A percentile compares a stretch with the other conserved stretches of the same genome.
phyloP scores from a whole-genome alignment of 2,329 filamentous ascomycete species.

The Cladosporium sp. region DNA sequence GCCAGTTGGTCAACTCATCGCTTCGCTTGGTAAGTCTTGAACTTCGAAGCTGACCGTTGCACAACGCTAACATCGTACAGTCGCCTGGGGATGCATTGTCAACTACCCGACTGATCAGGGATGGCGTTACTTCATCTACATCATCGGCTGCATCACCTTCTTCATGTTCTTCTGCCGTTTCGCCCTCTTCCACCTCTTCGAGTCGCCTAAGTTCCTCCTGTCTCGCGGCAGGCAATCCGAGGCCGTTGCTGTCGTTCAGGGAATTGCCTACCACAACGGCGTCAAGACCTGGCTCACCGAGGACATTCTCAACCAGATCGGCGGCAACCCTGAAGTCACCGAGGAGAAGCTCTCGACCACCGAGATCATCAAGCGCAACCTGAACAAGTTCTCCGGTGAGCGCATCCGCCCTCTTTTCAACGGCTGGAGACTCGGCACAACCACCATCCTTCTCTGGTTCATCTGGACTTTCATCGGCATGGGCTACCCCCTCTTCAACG shows the following conservation, averaged over 20 bases:
- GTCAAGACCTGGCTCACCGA: slow-evolving; percentile 71
- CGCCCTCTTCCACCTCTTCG: slow-evolving; percentile 74
- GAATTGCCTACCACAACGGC: slow-evolving; percentile 59
- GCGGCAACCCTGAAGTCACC: slow-evolving; percentile 47
- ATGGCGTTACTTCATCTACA: slow-evolving; percentile 70
- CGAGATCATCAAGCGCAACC: slow-evolving; percentile 54
- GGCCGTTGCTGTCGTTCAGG: slow-evolving; percentile 74
- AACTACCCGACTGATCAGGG: slow-evolving; percentile 55
- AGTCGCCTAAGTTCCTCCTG: slow-evolving; percentile 80
- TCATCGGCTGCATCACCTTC: slow-evolving; percentile 68
- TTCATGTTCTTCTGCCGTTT: slow-evolving; percentile 74
- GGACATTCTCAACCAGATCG: slow-evolving; percentile 56
- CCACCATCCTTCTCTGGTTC: slow-evolving; percentile 62
- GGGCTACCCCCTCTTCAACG: slow-evolving; percentile 84
- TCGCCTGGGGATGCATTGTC: slow-evolving; percentile 23
- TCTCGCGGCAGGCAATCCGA: slow-evolving; percentile 71
- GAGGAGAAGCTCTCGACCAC: slow-evolving; percentile 37
- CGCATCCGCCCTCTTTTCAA: slow-evolving; percentile 61
- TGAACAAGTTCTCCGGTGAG: slow-evolving; percentile 61
- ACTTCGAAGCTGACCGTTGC: not conserved
- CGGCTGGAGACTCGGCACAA: slow-evolving; percentile 43
- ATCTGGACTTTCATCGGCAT: slow-evolving; percentile 79
- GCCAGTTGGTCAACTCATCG: slow-evolving; percentile 74
- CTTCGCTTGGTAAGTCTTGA: slow-evolving; percentile 46
- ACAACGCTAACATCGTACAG: not conserved